phyloP scores from a whole-genome alignment of 176 grass and related monocot species.

The Phoenix roebelenii region DNA sequence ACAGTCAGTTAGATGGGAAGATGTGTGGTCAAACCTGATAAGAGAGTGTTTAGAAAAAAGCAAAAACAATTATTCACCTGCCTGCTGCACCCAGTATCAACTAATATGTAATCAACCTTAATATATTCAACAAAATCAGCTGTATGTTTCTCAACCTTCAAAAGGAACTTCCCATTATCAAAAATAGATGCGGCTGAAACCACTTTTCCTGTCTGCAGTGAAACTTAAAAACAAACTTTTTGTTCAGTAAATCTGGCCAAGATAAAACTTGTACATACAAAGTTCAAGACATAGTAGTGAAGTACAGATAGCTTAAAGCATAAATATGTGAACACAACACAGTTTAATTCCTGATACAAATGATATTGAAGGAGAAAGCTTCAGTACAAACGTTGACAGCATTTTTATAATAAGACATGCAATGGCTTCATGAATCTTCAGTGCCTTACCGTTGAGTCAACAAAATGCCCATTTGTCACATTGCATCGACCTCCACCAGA shows the following conservation, averaged over 20 bases:
- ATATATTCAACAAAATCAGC: constrained; percentile 60
- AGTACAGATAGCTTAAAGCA: too few species aligned
- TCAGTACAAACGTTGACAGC: too few species aligned
- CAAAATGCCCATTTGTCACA: constrained; percentile 80
- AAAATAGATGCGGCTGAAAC: constrained; percentile 48
- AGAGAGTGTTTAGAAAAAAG: not conserved
- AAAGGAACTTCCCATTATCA: constrained; percentile 41
- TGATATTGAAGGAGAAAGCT: too few species aligned
- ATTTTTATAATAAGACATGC: too few species aligned
- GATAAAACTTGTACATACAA: too few species aligned
- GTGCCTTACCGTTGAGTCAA: constrained; percentile 38
- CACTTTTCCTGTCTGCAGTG: constrained; percentile 72
- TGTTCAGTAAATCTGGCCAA: constrained; percentile 16
- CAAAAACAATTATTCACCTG: constrained; percentile 35
- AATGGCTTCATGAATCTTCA: not conserved
- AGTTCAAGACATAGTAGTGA: too few species aligned
- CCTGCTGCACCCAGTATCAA: constrained; percentile 64
- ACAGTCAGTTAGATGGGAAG: not conserved
- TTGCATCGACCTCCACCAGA: constrained; percentile 94
- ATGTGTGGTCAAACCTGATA: constrained; percentile 6
- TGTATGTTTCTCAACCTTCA: constrained; percentile 72
- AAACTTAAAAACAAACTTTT: constrained; percentile 50
- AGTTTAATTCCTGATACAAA: too few species aligned
- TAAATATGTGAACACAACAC: too few species aligned
- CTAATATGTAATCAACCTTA: constrained; percentile 47